Conservation (phyloP, 1,139 yeast genomes). For the Geotrichum bryndzae region DNA sequence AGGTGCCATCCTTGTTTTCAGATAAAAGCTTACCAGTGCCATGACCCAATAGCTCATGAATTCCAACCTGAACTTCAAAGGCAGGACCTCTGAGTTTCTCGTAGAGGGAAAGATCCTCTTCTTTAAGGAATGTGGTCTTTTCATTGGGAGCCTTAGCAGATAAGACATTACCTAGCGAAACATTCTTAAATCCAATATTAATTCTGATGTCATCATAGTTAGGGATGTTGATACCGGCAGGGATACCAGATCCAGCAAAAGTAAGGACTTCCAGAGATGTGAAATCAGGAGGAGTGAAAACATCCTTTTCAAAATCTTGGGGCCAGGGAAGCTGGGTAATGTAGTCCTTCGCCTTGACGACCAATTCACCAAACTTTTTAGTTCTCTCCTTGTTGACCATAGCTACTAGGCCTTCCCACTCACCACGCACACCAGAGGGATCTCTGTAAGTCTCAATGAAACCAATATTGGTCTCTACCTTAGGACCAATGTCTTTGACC, state of each 20-base stretch:
- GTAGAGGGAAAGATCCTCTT: slow-evolving; percentile 49
- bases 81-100: slow-evolving; percentile 74
- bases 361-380: slow-evolving; percentile 66
- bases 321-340: slow-evolving; percentile 75
- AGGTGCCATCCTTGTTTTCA: slow-evolving; percentile 56
- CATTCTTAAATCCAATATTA: slow-evolving; percentile 80
- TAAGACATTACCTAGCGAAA: slow-evolving; percentile 77
- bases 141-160: slow-evolving; percentile 69
- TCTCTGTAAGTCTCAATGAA: slow-evolving; percentile 90
- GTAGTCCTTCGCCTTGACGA: slow-evolving; percentile 56
- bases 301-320: slow-evolving; percentile 66
- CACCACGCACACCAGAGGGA: slow-evolving; percentile 88
- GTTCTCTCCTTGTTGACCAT: slow-evolving; percentile 86
- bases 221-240: slow-evolving; percentile 90
- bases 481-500: slow-evolving; percentile 83
- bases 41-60: slow-evolving; percentile 88
- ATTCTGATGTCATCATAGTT: slow-evolving; percentile 84
- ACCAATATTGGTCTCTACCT: slow-evolving; percentile 80
- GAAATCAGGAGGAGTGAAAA: slow-evolving; percentile 86
- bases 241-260: slow-evolving; percentile 83
- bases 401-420: slow-evolving; percentile 92
- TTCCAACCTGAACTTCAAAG: slow-evolving; percentile 88
- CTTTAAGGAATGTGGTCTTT: slow-evolving; percentile 59
- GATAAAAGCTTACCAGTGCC: slow-evolving; percentile 79
- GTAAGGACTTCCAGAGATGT: slow-evolving; percentile 84